Conservation (phyloP, 805 yeast species). For the Candida succiphila region DNA sequence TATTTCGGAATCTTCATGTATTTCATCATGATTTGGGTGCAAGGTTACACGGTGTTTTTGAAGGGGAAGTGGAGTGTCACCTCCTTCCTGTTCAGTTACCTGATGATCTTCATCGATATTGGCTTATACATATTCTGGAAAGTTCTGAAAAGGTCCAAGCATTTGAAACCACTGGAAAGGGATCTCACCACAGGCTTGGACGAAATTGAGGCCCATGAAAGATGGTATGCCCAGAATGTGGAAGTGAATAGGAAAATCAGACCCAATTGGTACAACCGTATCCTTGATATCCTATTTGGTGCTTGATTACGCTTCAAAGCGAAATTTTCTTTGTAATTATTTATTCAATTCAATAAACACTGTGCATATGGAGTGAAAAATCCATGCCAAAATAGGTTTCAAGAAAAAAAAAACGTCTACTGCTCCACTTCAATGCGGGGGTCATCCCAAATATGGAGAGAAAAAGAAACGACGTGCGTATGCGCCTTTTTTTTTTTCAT, state of each 20-base stretch:
- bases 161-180: slow-evolving; percentile 26
- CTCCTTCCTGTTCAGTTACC: slow-evolving; percentile 28
- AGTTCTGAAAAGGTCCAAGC: slow-evolving; percentile 25
- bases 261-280: not conserved
- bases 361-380: too few relatives aligned
- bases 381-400: too few relatives aligned
- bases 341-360: too few relatives aligned
- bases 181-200: slow-evolving; percentile 30
- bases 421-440: too few relatives aligned
- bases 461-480: too few relatives aligned
- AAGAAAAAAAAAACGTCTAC: too few relatives aligned
- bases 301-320: too few relatives aligned
- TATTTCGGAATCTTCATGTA: slow-evolving; percentile 11
- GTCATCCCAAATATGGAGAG: too few relatives aligned
- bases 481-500: too few relatives aligned
- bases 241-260: not conserved
- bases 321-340: too few relatives aligned
- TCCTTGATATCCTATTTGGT: not conserved
- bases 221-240: slow-evolving; percentile 1
- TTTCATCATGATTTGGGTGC: slow-evolving; percentile 29
- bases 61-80: slow-evolving; percentile 29
- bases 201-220: slow-evolving; percentile 33
- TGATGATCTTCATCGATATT: slow-evolving; percentile 28
- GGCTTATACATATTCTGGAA: slow-evolving; percentile 28
- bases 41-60: slow-evolving; percentile 33